Conservation (phyloP, 2,329 filamentous ascomycete genomes). For the Colletotrichum liriopes region DNA sequence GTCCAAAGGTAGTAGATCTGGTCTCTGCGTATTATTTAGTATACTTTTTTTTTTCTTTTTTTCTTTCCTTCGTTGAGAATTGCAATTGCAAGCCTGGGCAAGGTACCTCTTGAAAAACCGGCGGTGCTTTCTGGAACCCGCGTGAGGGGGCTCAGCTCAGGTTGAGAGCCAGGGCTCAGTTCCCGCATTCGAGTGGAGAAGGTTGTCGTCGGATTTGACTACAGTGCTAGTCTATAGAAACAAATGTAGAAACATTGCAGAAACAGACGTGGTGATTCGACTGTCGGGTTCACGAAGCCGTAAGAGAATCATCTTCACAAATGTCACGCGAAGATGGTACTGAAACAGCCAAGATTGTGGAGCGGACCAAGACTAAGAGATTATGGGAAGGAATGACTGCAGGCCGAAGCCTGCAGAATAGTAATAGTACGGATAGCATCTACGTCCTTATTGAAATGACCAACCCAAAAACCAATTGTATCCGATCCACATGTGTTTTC, state of each 20-base stretch:
- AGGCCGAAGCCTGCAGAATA: conserved; percentile 27
- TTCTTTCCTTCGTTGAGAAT: too few relatives aligned
- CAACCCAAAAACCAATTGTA: conserved; percentile 35
- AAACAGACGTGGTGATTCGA: background rate
- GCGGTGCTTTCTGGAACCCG: too few relatives aligned
- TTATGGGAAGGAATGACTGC: conserved; percentile 30
- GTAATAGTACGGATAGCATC: conserved; percentile 38
- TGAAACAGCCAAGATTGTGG: background rate
- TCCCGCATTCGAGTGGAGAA: background rate
- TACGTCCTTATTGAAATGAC: conserved; percentile 34
- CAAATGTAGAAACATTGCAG: background rate
- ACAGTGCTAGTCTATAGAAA: background rate
- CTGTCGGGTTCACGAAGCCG: background rate
- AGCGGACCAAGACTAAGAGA: background rate
- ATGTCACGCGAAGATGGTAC: background rate
- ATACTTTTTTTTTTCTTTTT: too few relatives aligned
- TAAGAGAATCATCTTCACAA: too few relatives aligned
- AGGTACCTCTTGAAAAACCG: too few relatives aligned
- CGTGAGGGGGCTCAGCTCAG: background rate
- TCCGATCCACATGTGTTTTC: conserved; percentile 22
- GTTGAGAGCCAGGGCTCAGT: background rate
- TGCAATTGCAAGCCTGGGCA: too few relatives aligned
- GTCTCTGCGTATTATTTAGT: too few relatives aligned
- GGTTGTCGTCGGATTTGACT: too few relatives aligned
- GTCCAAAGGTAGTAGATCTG: too few relatives aligned